Evolutionary conservation across 2,329 filamentous ascomycete species (phyloP).

Genomic region (Monosporascus sp.): DNA sequence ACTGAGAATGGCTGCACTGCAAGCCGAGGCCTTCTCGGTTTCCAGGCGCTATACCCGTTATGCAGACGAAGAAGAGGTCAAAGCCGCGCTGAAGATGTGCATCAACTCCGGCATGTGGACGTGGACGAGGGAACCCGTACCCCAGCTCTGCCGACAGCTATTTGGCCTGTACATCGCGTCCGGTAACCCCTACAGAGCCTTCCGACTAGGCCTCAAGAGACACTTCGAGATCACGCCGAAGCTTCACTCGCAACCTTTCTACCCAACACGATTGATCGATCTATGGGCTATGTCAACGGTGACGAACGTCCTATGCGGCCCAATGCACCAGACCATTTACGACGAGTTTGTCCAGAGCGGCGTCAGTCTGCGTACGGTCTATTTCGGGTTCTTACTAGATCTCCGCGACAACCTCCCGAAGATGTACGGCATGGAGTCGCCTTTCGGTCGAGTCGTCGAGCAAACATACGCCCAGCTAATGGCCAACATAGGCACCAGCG

Average conservation of each 20-base stretch:
- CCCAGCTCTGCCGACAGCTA: constrained; percentile 16
- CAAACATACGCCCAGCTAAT: constrained; percentile 20
- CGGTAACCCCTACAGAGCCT: constrained; percentile 16
- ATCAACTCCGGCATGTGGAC: constrained; percentile 20
- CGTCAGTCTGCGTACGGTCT: constrained; percentile 18
- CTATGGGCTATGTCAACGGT: constrained; percentile 18
- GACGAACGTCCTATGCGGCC: constrained; percentile 19
- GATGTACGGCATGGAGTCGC: constrained; percentile 17
- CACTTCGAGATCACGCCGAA: constrained; percentile 18
- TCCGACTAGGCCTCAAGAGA: constrained; percentile 19
- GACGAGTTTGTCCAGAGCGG: constrained; percentile 15
- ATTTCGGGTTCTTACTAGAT: constrained; percentile 21
- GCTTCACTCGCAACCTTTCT: constrained; percentile 17
- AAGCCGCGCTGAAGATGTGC: constrained; percentile 16
- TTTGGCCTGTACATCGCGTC: constrained; percentile 15
- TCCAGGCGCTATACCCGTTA: constrained; percentile 4
- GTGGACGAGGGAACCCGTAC: constrained; percentile 21
- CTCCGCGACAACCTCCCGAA: constrained; percentile 16
- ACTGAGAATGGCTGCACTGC: constrained; percentile 16
- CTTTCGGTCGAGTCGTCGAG: constrained; percentile 17
- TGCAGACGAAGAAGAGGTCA: constrained; percentile 12
- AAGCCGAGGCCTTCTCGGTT: constrained; percentile 18
- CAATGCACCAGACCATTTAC: constrained; percentile 12
- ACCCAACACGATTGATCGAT: constrained; percentile 16
- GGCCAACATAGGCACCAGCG: constrained; percentile 10